Base-by-base conservation (phyloP, 345 rosid species). In the Brassica napus region DNA sequence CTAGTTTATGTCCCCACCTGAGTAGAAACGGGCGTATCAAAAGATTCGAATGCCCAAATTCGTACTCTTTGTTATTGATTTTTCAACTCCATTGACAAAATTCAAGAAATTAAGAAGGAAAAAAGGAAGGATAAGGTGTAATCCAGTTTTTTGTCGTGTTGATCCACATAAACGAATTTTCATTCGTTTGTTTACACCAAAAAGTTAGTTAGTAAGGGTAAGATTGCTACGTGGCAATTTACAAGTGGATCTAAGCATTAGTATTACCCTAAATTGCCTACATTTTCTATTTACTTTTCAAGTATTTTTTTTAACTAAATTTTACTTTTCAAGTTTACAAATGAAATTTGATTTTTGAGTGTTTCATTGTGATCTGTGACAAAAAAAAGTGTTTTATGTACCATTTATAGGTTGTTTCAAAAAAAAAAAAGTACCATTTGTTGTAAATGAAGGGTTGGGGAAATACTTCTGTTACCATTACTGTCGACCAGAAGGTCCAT, bases 1-100 rank as follows among this genome's bases (percentile, higher is more conserved):
- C 44, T 37, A 37, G 44, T 15, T 62, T 1, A 62, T 8, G 76
- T 49, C 66, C 31, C 59, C 15, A 71, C 72, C 72, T n/a, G 47
- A 16, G 42, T 26, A 34, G 61, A 78, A 65, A 55, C 16, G 32
- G 49, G 47, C 10, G 59, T 55, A 58, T 77, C 63, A 42, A 72
- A 72, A 78, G 82, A 78, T 78, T 78, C 82, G 68, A 44, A n/a
- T 42, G 68, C 62, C 32, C 60, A 47, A 72, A 67, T 9, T 21
- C 2, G 57, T 15, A 64, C 64, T 44, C 39, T 58, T 72, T 72
- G 11, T 14, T 42, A 54, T 65, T 73, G 82, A 79, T 21, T 58
- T 78, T 72, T 79, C 82, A 72, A 79, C 57, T 66, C n/a, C 55
- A 79, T 72, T 72, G 77, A 66, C 82, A 79, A 66, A 44, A 24